Evolutionary conservation across 2,329 filamentous ascomycete species (phyloP).

Genomic region (Stenocarpella maydis): DNA sequence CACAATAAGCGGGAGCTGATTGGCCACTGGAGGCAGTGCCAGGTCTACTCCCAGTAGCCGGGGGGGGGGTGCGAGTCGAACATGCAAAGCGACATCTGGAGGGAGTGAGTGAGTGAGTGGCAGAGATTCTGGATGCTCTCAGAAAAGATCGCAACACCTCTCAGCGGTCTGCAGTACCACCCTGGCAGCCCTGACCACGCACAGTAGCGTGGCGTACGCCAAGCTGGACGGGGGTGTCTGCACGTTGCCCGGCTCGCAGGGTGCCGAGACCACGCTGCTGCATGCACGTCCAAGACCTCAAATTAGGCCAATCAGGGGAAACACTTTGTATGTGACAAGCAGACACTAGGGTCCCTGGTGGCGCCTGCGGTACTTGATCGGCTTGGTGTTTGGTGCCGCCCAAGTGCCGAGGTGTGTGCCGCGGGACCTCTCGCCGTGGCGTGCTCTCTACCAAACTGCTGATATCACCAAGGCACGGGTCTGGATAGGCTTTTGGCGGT

Average conservation of each 20-base stretch:
- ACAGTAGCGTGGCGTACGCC: too few species aligned
- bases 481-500: neutral
- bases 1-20: slow-evolving; percentile 9
- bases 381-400: neutral
- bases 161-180: neutral
- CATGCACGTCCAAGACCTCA: slow-evolving; percentile 27
- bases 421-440: too few species aligned
- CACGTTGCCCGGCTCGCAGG: slow-evolving; percentile 20
- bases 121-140: slow-evolving; percentile 2
- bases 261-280: slow-evolving; percentile 13
- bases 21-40: neutral
- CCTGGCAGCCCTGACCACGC: too few species aligned
- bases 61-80: too few species aligned
- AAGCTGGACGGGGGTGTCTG: slow-evolving; percentile 8
- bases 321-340: slow-evolving; percentile 23
- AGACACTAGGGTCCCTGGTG: slow-evolving; percentile 3
- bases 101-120: neutral
- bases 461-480: too few species aligned
- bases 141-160: neutral
- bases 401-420: slow-evolving; percentile 11
- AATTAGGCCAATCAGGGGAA: slow-evolving; percentile 23
- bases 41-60: neutral
- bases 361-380: slow-evolving; percentile 14
- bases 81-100: neutral
- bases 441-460: too few species aligned